Evolutionary conservation across 345 rosid species (phyloP).

Genomic region (Geranium brycei): DNA sequence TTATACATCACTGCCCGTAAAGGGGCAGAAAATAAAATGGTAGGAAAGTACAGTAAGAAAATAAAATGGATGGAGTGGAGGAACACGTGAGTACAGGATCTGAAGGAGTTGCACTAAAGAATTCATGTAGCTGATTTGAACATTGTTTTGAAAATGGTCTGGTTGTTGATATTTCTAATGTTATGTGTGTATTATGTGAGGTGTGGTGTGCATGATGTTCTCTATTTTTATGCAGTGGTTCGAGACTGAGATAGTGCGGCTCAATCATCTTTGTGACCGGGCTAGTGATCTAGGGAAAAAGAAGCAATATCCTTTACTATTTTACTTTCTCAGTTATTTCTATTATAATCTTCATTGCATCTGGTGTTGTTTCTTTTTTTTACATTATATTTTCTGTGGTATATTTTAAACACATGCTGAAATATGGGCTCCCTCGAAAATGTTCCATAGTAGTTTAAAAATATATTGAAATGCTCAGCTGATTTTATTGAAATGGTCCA

Average conservation of each 20-base stretch:
- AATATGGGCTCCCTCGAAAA: background rate
- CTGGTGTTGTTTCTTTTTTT: background rate
- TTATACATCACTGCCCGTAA: too few species aligned
- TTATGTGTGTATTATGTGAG: background rate
- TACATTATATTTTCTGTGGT: background rate
- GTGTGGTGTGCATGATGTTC: background rate
- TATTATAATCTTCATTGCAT: background rate
- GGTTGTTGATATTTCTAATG: too few species aligned
- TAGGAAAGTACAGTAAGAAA: too few species aligned
- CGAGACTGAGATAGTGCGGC: constrained; percentile 74
- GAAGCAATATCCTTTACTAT: constrained; percentile 87
- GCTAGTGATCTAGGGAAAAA: constrained; percentile 91
- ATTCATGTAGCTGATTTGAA: too few species aligned
- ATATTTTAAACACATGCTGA: background rate
- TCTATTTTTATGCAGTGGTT: constrained; percentile 46
- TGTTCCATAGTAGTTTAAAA: background rate
- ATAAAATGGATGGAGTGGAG: too few species aligned
- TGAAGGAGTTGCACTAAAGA: too few species aligned
- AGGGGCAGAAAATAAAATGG: too few species aligned
- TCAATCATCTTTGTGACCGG: constrained; percentile 96
- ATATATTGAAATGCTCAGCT: too few species aligned
- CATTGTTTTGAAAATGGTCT: too few species aligned
- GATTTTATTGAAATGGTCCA: too few species aligned
- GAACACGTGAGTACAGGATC: too few species aligned
- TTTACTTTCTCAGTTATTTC: constrained; percentile 1